Conservation (phyloP, 169 alveolate genomes). For the Plasmodium vivax region DNA sequence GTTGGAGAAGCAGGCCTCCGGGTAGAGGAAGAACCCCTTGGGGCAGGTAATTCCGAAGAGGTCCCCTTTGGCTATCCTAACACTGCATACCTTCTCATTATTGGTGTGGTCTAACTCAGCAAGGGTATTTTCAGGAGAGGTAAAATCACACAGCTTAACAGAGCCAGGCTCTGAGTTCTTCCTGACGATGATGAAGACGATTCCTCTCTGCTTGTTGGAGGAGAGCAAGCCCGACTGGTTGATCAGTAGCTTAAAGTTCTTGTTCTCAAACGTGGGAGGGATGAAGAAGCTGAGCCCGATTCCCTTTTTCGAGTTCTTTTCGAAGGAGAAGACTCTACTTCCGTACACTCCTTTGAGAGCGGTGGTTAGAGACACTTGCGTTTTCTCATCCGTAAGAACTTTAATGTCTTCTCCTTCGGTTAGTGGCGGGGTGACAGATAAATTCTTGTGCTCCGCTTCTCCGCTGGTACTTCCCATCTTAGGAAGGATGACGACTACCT, state of each 20-base stretch:
- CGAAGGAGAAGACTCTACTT: conserved; percentile 17
- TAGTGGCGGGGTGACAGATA: not conserved
- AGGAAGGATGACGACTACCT: conserved; percentile 29
- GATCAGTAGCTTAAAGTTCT: conserved; percentile 14
- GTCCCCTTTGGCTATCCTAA: conserved; percentile 44
- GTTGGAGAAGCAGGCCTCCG: conserved; percentile 37
- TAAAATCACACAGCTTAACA: conserved; percentile 45
- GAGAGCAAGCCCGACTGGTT: not conserved
- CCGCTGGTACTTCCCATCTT: conserved; percentile 8
- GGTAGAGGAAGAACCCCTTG: conserved; percentile 37
- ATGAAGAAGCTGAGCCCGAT: conserved; percentile 49
- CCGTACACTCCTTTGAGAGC: conserved; percentile 68
- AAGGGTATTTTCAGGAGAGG: conserved; percentile 16
- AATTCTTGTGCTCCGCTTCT: conserved; percentile 5
- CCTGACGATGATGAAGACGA: conserved; percentile 7
- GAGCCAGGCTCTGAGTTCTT: not conserved
- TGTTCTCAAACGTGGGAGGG: conserved; percentile 9
- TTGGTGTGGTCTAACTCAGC: not conserved
- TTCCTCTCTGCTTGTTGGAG: conserved; percentile 13
- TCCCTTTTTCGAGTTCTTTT: conserved; percentile 24
- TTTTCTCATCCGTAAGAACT: not conserved
- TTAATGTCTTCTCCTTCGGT: not conserved
- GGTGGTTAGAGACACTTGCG: not conserved
- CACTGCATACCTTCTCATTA: conserved; percentile 23
- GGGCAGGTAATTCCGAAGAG: conserved; percentile 64